Evolutionary conservation across 306 rosid species (phyloP).

Genomic region (Urtica urens): DNA sequence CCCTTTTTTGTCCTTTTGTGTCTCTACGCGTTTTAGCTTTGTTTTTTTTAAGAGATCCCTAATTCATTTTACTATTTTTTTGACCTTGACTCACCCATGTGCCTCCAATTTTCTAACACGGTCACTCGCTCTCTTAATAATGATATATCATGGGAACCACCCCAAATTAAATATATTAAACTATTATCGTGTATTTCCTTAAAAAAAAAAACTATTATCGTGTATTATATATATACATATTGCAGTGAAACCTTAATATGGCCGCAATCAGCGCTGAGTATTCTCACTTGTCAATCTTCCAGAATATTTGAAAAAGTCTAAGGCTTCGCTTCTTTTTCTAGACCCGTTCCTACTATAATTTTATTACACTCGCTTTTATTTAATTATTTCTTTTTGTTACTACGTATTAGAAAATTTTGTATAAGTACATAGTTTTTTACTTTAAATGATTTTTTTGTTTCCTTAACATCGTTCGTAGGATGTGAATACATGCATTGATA

Average conservation of each 20-base stretch:
- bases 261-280: slow-evolving; percentile 45
- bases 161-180: background rate
- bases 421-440: too few species aligned
- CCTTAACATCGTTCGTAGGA: too few species aligned
- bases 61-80: slow-evolving; percentile 13
- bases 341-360: slow-evolving; percentile 7
- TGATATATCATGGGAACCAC: too few species aligned
- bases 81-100: slow-evolving; percentile 52
- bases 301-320: slow-evolving; percentile 18
- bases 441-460: too few species aligned
- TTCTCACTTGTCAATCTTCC: slow-evolving; percentile 16
- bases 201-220: background rate
- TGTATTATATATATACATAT: background rate
- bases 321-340: slow-evolving; percentile 12
- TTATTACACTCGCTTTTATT: background rate
- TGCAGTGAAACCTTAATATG: background rate
- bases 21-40: slow-evolving; percentile 45
- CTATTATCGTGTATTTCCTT: background rate
- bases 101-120: slow-evolving; percentile 16
- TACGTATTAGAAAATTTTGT: too few species aligned
- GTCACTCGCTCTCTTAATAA: background rate
- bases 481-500: too few species aligned
- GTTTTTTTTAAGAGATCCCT: background rate
- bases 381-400: too few species aligned
- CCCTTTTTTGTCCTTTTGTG: slow-evolving; percentile 20